Conservation (phyloP, 1,284 basidiomycete species). For the Irpex rosettiformis region DNA sequence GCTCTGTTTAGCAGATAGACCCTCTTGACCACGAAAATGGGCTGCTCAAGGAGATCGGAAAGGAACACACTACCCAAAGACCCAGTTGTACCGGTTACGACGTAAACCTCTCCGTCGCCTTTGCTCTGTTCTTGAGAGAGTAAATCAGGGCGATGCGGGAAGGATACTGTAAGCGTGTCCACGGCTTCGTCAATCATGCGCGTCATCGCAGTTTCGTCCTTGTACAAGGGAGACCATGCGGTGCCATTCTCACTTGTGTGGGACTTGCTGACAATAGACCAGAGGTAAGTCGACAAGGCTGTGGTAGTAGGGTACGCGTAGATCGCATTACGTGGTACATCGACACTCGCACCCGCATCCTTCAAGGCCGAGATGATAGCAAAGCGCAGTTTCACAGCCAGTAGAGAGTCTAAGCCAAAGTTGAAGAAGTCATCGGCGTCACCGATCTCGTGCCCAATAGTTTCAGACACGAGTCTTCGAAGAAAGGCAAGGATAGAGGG, state of each 20-base stretch:
- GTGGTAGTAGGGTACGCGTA: background rate
- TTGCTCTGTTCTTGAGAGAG: background rate
- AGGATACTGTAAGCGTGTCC: background rate
- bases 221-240: background rate
- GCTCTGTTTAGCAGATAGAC: constrained; percentile 27
- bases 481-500: constrained; percentile 20
- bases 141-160: background rate
- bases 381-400: background rate
- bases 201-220: background rate
- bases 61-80: constrained; percentile 19
- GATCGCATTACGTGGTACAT: background rate
- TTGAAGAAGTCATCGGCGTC: constrained; percentile 40
- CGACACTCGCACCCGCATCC: background rate
- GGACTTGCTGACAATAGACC: background rate
- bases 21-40: background rate
- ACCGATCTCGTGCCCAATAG: constrained; percentile 21
- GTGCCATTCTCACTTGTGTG: background rate
- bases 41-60: constrained; percentile 19
- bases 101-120: constrained; percentile 10
- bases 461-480: constrained; percentile 23
- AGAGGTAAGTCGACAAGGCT: background rate
- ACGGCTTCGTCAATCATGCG: background rate
- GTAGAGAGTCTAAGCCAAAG: constrained; percentile 11
- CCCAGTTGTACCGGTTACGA: constrained; percentile 24
- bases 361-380: background rate